Percentiles rank a stretch among this genome's conserved stretches.
These are phyloP conservation scores for Coleophoma cylindrospora DNA, from an alignment of 2,329 filamentous ascomycete genomes.

Conservation along the genomic window DNA sequence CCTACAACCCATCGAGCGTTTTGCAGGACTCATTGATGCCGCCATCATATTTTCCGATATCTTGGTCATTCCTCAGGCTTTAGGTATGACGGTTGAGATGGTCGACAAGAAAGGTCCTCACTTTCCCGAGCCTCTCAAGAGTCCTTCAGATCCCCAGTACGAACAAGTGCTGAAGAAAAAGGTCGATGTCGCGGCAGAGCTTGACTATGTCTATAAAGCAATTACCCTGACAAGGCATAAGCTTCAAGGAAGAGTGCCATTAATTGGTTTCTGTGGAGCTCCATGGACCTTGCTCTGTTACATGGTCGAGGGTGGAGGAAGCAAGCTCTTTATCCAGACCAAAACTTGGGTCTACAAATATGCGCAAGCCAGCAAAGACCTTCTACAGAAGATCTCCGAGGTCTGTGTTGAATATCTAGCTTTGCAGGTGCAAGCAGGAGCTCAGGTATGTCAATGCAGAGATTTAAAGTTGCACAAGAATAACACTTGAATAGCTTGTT, in stretches of 20 bases:
- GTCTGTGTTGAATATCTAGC: constrained; percentile 94
- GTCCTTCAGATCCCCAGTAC: constrained; percentile 81
- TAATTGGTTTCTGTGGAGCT: constrained; percentile 95
- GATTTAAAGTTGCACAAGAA: no score
- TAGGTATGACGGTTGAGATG: constrained; percentile 99
- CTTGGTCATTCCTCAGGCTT: constrained; percentile 92
- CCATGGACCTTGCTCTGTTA: constrained; percentile 98
- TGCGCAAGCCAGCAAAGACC: constrained; percentile 68
- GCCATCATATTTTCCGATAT: constrained; percentile 99
- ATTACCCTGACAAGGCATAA: constrained; percentile 89
- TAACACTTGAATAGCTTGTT: constrained; percentile 52
- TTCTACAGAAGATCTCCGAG: constrained; percentile 88
- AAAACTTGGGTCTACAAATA: constrained; percentile 98
- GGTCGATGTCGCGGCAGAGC: constrained; percentile 78
- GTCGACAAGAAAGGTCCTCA: constrained; percentile 94
- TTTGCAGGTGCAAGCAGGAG: constrained; percentile 85
- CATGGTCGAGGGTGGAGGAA: constrained; percentile 97
- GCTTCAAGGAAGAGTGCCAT: constrained; percentile 78
- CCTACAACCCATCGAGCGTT: constrained; percentile 91
- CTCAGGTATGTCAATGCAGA: constrained; percentile 54
- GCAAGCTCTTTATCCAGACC: constrained; percentile 86
- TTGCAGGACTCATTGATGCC: constrained; percentile 83
- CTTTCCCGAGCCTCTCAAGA: constrained; percentile 79
- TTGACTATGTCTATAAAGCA: constrained; percentile 94
- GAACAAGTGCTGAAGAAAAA: constrained; percentile 66